Conservation (phyloP, 495 filamentous ascomycete genomes). For the Podospora didyma region DNA sequence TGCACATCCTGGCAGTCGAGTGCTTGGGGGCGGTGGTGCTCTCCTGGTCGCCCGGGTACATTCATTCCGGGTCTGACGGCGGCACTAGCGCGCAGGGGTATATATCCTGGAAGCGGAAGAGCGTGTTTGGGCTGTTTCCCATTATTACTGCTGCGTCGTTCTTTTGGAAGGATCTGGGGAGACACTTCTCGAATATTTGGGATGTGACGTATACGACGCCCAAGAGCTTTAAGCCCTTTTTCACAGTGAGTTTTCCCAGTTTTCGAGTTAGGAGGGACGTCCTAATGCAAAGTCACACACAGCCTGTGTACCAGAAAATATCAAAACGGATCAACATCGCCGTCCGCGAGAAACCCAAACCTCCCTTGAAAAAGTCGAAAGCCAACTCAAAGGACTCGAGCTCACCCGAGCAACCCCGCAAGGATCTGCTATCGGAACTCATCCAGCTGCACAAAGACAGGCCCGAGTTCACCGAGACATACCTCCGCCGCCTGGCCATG, state of each 20-base stretch:
- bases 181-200: constrained; percentile 24
- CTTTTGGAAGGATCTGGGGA: constrained; percentile 13
- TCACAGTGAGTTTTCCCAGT: constrained; percentile 18
- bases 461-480: constrained; percentile 31
- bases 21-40: constrained; percentile 37
- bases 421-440: constrained; percentile 34
- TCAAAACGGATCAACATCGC: constrained; percentile 22
- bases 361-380: not conserved
- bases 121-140: constrained; percentile 35
- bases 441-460: constrained; percentile 32
- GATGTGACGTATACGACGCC: constrained; percentile 26
- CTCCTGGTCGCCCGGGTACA: constrained; percentile 38
- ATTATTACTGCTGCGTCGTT: constrained; percentile 11
- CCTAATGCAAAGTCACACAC: not conserved
- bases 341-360: constrained; percentile 1
- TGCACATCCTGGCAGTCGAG: constrained; percentile 41
- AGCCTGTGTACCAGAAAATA: constrained; percentile 27
- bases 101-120: constrained; percentile 32
- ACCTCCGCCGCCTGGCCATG: constrained; percentile 40
- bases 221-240: constrained; percentile 32
- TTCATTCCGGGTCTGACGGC: constrained; percentile 28
- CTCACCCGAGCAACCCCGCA: not conserved
- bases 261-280: no score
- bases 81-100: constrained; percentile 34
- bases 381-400: not conserved